Evolutionary conservation across 2,329 filamentous ascomycete genomes (phyloP).

Genomic region (Uncinocarpus reesii): DNA sequence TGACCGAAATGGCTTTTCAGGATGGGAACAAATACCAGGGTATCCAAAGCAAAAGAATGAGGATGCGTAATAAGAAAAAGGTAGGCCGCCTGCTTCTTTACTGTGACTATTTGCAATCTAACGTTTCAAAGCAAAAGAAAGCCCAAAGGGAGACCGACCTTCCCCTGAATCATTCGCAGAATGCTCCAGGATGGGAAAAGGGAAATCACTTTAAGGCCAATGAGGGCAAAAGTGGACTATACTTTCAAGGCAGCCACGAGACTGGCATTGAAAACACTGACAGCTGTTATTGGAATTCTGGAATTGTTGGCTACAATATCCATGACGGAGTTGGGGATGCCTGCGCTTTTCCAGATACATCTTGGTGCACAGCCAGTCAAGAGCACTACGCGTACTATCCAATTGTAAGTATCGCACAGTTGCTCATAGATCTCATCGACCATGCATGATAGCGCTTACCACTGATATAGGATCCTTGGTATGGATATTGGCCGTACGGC

Average conservation of each 20-base stretch:
- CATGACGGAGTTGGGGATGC: neutral
- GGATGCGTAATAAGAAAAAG: neutral
- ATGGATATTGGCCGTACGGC: neutral
- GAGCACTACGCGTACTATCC: neutral
- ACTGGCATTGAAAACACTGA: neutral
- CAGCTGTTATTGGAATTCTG: neutral
- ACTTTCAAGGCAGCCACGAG: neutral
- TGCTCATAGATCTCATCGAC: neutral
- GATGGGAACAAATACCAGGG: neutral
- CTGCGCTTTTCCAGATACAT: neutral
- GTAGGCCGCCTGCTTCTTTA: neutral
- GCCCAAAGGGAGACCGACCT: neutral
- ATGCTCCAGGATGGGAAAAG: neutral
- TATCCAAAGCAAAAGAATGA: neutral
- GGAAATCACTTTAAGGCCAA: neutral
- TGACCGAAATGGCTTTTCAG: neutral
- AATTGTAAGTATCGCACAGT: neutral
- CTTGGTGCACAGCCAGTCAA: neutral
- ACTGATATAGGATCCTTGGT: neutral
- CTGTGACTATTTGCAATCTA: neutral
- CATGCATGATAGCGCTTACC: neutral
- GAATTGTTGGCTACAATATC: neutral
- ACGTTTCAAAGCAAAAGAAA: slow-evolving; percentile 1
- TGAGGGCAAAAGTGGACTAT: neutral
- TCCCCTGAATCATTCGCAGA: neutral